Base-by-base conservation (phyloP, 1,139 yeast genomes). In the Saccharomyces hybrid region DNA sequence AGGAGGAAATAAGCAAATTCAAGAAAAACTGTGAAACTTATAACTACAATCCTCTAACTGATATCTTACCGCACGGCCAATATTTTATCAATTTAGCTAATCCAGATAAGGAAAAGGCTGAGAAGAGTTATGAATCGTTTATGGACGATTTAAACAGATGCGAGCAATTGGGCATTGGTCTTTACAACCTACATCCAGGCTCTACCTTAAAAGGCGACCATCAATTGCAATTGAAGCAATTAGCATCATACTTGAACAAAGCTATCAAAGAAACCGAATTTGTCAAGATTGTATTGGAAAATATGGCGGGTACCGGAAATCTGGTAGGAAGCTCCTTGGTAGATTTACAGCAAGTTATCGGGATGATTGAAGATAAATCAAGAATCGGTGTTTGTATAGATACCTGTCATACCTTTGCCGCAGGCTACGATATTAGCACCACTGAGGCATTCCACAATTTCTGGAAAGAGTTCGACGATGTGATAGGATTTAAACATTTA, bases 251-350 rank as follows among this genome's bases (percentile, higher is more conserved):
- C 60, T 84, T 93, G 62, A 93, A 95, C 69, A 76, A 73, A 47
- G 97, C 96, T 5, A 85, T 88, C 49, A 71, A 73, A 31, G 83
- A 82, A 55, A 93, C 99, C 0, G 64, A 72, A 4, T 85, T 83
- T 66, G 98, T 93, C 34, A 89, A 85, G 66, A 84, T 93, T 52
- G 96, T 93, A 11, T 78, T 95, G 56, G 99, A 93, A 68, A 93
- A 93, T 67, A 93, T 95, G 99, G 97, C 99, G 0, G 99, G 99
- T 11, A 96, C 90, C 62, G 96, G 96, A 6, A 86, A 88, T 59
- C 77, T 91, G 57, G 86, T 93, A 51, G 99, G 99, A 0, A 86
- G 95, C 3, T 77, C 81, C 50, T 72, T 93, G 46, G 82, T 86
- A 61, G 99, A 93, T 65, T 75, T 93, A 49, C 75, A 78, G 38